Percentiles rank a stretch among this genome's conserved stretches.
phyloP scores from a whole-genome alignment of 2,329 filamentous ascomycete genomes.

The Pseudogymnoascus sp. region DNA sequence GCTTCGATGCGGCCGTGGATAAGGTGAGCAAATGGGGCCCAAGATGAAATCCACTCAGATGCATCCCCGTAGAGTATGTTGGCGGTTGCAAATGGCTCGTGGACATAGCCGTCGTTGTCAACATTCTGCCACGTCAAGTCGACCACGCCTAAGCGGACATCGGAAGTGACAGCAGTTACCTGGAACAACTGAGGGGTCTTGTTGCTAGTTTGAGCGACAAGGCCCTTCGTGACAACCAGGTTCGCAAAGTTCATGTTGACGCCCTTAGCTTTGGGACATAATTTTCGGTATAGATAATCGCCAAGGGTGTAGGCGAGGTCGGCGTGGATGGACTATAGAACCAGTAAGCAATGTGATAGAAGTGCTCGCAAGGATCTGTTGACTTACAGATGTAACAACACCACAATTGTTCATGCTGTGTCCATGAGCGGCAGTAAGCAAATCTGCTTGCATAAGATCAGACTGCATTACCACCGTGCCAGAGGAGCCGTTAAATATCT shows the following conservation, averaged over 20 bases:
- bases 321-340: conserved; percentile 42
- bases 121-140: conserved; percentile 25
- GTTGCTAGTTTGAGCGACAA: conserved; percentile 27
- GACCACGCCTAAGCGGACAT: conserved; percentile 12
- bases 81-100: conserved; percentile 35
- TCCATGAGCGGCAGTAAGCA: conserved; percentile 44
- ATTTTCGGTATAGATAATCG: conserved; percentile 42
- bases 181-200: conserved; percentile 24
- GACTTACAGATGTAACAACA: conserved; percentile 37
- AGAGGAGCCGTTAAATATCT: conserved; percentile 42
- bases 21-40: conserved; percentile 45
- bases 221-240: conserved; percentile 30
- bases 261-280: conserved; percentile 29
- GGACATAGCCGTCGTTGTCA: conserved; percentile 28
- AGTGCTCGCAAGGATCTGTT: background rate
- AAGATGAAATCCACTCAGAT: conserved; percentile 39
- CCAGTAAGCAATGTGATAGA: conserved; percentile 31
- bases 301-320: conserved; percentile 52
- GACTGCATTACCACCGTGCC: conserved; percentile 44
- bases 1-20: conserved; percentile 37
- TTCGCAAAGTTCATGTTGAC: conserved; percentile 31
- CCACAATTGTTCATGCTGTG: conserved; percentile 47
- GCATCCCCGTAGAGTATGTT: conserved; percentile 41
- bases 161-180: conserved; percentile 12
- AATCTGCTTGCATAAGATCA: conserved; percentile 43